Conservation (phyloP, 1,284 basidiomycete genomes). For the Lentinus polychrous region DNA sequence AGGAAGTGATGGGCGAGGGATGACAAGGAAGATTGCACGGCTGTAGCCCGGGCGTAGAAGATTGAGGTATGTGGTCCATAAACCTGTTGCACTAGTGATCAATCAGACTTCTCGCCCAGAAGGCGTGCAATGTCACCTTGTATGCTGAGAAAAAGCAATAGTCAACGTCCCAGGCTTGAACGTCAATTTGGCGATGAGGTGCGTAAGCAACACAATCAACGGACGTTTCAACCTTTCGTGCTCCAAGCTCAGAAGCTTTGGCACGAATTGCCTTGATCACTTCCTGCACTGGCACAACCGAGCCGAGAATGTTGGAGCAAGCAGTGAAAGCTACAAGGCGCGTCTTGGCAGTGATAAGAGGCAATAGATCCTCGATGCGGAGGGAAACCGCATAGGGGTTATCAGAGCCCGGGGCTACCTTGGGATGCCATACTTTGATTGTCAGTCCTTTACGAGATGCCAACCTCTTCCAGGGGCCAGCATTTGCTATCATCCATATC, state of each 20-base stretch:
- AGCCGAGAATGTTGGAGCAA: conserved; percentile 73
- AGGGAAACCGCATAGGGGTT: conserved; percentile 65
- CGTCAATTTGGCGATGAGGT: conserved; percentile 65
- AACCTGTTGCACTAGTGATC: conserved; percentile 34
- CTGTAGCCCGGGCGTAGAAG: conserved; percentile 48
- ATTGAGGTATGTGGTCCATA: conserved; percentile 71
- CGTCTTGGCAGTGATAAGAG: conserved; percentile 57
- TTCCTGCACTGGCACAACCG: conserved; percentile 54
- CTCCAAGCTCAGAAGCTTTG: conserved; percentile 45
- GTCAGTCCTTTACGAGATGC: conserved; percentile 49
- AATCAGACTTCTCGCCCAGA: not conserved
- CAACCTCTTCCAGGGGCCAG: conserved; percentile 72
- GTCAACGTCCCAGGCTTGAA: conserved; percentile 71
- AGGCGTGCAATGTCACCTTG: conserved; percentile 42
- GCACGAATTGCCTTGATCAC: conserved; percentile 45
- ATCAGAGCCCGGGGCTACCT: conserved; percentile 32
- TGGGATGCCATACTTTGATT: conserved; percentile 54
- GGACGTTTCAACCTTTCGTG: conserved; percentile 54
- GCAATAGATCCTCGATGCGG: conserved; percentile 50
- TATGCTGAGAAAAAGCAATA: conserved; percentile 70
- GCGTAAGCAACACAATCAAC: conserved; percentile 79
- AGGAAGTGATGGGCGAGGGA: conserved; percentile 71
- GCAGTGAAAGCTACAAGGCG: conserved; percentile 70
- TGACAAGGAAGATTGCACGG: conserved; percentile 41
- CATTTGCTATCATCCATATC: conserved; percentile 48